These are phyloP conservation scores for Cryptosporidium parvum DNA, from an alignment of 169 alveolate genomes.

Conservation along the genomic window DNA sequence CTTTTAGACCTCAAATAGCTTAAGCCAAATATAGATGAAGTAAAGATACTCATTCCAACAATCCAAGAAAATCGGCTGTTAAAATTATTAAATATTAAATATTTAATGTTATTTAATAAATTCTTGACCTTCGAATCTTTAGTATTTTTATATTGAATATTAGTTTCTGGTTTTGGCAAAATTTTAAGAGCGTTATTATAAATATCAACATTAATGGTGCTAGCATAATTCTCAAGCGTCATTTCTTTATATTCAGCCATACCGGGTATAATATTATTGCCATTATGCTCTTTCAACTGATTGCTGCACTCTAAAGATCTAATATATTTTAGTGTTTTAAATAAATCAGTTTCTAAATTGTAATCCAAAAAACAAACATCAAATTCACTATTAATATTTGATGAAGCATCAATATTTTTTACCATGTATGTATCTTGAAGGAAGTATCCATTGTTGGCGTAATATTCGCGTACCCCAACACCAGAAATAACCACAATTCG, in stretches of 20 bases:
- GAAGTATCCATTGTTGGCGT: slow-evolving; percentile 95
- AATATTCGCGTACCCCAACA: slow-evolving; percentile 99
- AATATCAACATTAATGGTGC: slow-evolving; percentile 14
- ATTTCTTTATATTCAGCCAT: slow-evolving; percentile 28
- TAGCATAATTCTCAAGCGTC: slow-evolving; percentile 13
- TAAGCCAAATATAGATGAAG: slow-evolving; percentile 55
- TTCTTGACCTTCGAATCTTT: neutral
- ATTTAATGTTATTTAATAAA: neutral
- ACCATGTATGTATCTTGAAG: slow-evolving; percentile 95
- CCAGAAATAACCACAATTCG: slow-evolving; percentile 98
- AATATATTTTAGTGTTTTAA: slow-evolving; percentile 40
- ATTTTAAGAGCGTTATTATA: slow-evolving; percentile 28
- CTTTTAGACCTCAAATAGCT: slow-evolving; percentile 27
- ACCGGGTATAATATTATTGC: slow-evolving; percentile 24
- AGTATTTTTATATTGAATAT: neutral
- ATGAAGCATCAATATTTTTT: slow-evolving; percentile 81
- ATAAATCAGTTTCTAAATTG: slow-evolving; percentile 52
- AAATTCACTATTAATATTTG: slow-evolving; percentile 24
- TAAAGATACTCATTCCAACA: slow-evolving; percentile 43
- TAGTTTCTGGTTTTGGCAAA: slow-evolving; percentile 1
- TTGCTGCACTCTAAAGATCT: slow-evolving; percentile 20
- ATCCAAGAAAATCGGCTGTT: slow-evolving; percentile 29
- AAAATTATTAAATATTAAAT: neutral
- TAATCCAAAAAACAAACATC: slow-evolving; percentile 20
- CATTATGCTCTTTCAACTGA: slow-evolving; percentile 10